Base-by-base conservation (phyloP, 768 basidiomycete genomes). In the Fibroporia radiculosa region DNA sequence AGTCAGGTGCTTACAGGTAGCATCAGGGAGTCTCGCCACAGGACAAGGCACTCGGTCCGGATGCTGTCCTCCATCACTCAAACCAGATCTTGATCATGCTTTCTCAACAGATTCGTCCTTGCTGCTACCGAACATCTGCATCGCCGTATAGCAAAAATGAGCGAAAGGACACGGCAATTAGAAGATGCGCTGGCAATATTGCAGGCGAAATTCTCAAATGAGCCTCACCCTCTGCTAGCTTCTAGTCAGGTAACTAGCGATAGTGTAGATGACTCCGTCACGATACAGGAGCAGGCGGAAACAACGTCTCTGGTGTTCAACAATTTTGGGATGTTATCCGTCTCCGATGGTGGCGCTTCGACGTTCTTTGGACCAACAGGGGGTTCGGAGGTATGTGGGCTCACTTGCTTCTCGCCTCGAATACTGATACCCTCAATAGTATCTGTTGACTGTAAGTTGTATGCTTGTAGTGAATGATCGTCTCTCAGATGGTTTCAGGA, bases 281-380 rank as follows among this genome's bases (percentile, higher is more conserved):
- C 38, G 1, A 31, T 39, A 1, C 37, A 26, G 23, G 54, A 52
- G 3, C 27, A 25, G 27, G 42, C 19, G n/a, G 24, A 48, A 27
- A 31, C 26, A 13, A 47, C 52, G n/a, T 46, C 67, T 27, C 54
- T 61, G 13, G 78, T 80, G 28, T 57, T 73, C 1, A 66, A 80
- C 45, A 59, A 49, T 33, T 65, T 82, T 39, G 85, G 85, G 2
- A 84, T 82, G 7, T 66, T 89, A 39, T 80, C 84, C 1, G 76
- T 89, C 37, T 77, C 77, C 2, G 81, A 82, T 44, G 68, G 71
- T 28, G 86, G 83, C 4, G 67, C 75, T 31, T 78, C 36, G 6
- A 78, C 78, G 52, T 87, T 84, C 60, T 85, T 83, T 54, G 85
- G 86, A n/a, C 78, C 77, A 2, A 80, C 80, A 1, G 82, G 78